Percentiles rank a stretch among this genome's conserved stretches.
Conservation (phyloP, 441 rosid species). For the Hura crepitans region DNA sequence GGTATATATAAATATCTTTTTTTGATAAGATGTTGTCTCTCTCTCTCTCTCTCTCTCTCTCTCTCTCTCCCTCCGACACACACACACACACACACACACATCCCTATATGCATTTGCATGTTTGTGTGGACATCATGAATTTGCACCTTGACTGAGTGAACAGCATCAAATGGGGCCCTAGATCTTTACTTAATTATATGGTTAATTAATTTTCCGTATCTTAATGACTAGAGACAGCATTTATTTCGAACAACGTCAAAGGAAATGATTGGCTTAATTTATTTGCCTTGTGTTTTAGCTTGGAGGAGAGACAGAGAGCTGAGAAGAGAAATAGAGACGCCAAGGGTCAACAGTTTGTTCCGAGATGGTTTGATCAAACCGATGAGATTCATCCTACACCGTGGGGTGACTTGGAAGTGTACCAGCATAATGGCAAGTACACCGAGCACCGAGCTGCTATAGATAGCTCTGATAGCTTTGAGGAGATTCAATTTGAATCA, state of each 20-base stretch:
- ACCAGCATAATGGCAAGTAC: constrained; percentile 79
- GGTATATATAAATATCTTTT: no score
- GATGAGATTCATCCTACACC: constrained; percentile 77
- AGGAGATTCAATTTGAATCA: constrained; percentile 38
- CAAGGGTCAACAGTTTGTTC: constrained; percentile 54
- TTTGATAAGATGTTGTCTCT: no score
- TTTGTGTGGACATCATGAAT: background rate
- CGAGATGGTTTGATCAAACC: constrained; percentile 84
- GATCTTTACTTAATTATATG: background rate
- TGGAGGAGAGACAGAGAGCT: constrained; percentile 97
- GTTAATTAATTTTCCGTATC: background rate
- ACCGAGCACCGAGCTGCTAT: constrained; percentile 50
- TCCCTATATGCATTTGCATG: background rate
- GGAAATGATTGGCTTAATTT: background rate
- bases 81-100: no score
- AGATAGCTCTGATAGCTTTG: constrained; percentile 43
- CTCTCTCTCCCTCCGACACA: background rate
- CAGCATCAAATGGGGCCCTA: background rate
- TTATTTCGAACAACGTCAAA: background rate
- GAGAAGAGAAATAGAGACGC: constrained; percentile 82
- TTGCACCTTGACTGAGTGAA: background rate
- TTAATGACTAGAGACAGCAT: background rate
- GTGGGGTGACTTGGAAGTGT: constrained; percentile 96
- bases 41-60: background rate
- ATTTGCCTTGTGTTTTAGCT: constrained; percentile 33